A percentile compares a stretch with the other conserved stretches of the same genome.
Evolutionary conservation across 371 early-diverging fungal species (phyloP).

Genomic region (Circinella minor): DNA sequence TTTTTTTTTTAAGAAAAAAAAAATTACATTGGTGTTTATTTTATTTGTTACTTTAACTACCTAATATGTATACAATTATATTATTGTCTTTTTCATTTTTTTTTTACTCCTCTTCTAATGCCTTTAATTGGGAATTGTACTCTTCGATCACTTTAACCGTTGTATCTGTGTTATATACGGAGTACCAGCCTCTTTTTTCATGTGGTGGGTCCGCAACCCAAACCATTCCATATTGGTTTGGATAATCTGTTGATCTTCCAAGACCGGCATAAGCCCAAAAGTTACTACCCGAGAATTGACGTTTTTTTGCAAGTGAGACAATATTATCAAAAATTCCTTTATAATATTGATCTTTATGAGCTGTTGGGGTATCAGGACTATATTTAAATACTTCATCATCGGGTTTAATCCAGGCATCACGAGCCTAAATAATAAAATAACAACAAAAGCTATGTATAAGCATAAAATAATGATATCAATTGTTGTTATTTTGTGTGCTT

Average conservation of each 20-base stretch:
- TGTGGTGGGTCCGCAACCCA: slow-evolving; percentile 56
- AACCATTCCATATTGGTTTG: slow-evolving; percentile 40
- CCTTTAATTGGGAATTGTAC: background rate
- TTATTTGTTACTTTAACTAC: too few relatives aligned
- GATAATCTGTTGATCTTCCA: slow-evolving; percentile 40
- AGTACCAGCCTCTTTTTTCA: slow-evolving; percentile 53
- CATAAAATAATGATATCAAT: too few relatives aligned
- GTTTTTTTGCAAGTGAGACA: slow-evolving; percentile 25
- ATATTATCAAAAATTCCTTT: slow-evolving; percentile 41
- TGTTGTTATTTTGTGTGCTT: too few relatives aligned
- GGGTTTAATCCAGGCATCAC: slow-evolving; percentile 51
- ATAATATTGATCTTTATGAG: slow-evolving; percentile 54
- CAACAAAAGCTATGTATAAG: background rate
- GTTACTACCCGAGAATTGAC: slow-evolving; percentile 30
- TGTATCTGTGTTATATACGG: slow-evolving; percentile 46
- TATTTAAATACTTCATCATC: slow-evolving; percentile 38
- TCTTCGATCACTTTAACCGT: slow-evolving; percentile 10
- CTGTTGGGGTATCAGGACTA: slow-evolving; percentile 45
- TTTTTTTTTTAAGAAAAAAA: background rate
- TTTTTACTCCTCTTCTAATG: slow-evolving; percentile 1
- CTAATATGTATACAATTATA: too few relatives aligned
- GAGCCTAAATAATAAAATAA: slow-evolving; percentile 21
- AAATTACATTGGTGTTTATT: too few relatives aligned
- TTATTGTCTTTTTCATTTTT: background rate
- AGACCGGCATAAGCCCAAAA: slow-evolving; percentile 55